Evolutionary conservation across 2,329 filamentous ascomycete species (phyloP).

Genomic region (Ceratocystis papillata): DNA sequence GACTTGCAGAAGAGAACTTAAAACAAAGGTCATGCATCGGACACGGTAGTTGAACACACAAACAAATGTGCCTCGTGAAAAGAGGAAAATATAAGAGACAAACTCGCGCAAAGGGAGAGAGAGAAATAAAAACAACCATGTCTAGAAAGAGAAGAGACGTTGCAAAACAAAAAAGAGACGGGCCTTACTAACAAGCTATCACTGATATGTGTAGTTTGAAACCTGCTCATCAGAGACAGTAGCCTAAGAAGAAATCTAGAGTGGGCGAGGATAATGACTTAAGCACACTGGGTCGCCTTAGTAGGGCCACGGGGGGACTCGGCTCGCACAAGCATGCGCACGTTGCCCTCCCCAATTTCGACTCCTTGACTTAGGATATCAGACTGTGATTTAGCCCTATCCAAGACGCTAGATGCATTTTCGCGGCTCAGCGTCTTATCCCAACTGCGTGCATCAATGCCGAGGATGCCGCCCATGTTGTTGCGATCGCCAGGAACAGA

Average conservation of each 20-base stretch:
- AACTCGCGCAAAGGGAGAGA: neutral
- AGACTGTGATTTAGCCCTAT: slow-evolving; percentile 34
- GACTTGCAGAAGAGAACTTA: neutral
- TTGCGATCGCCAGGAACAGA: slow-evolving; percentile 86
- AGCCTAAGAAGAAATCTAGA: neutral
- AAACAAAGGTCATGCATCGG: neutral
- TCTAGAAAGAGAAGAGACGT: neutral
- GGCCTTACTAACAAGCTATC: neutral
- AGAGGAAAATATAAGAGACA: slow-evolving; percentile 12
- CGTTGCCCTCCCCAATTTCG: slow-evolving; percentile 57
- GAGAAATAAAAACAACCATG: neutral
- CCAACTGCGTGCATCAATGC: slow-evolving; percentile 57
- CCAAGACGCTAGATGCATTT: slow-evolving; percentile 25
- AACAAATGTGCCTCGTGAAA: slow-evolving; percentile 19
- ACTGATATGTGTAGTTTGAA: neutral
- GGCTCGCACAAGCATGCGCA: slow-evolving; percentile 50
- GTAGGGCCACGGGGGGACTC: slow-evolving; percentile 18
- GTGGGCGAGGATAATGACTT: neutral
- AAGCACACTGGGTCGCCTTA: slow-evolving; percentile 14
- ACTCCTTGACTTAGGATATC: slow-evolving; percentile 56
- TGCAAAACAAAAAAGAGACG: neutral
- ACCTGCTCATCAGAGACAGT: neutral
- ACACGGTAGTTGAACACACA: slow-evolving; percentile 12
- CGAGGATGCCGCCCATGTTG: slow-evolving; percentile 65
- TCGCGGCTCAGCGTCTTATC: slow-evolving; percentile 50